Base-by-base conservation (phyloP, 2,329 filamentous ascomycete genomes). In the Neofusicoccum cordaticola region DNA sequence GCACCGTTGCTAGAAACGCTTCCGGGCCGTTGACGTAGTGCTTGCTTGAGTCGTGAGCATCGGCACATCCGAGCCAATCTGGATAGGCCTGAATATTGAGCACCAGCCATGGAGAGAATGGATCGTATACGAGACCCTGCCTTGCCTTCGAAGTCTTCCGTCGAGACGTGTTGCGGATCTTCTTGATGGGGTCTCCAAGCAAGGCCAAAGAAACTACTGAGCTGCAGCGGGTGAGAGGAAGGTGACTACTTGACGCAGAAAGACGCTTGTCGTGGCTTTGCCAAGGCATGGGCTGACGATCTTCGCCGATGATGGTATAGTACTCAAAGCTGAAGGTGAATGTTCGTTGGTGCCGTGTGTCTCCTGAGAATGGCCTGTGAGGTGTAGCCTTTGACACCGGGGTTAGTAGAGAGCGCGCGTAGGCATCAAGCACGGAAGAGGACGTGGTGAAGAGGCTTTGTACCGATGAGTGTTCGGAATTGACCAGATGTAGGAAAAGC, bases 311-410 rank as follows among this genome's bases (percentile, higher is more conserved):
- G 6, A 88, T 79, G 4, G 86, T 88, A 70, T 87, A 88, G 71
- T 88, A 89, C 68, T 88, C 87, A 71, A 89, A 88, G 47, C 81
- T 84, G 71, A 89, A 88, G 68, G 87, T 83, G 71, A 88, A 87
- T 7, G 82, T 84, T 6, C 83, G 78, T 68, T 85, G 85, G 12
- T 81, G 82, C 7, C 83, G 75, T 4, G 75, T 70, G 34, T 82
- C 77, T 2, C 73, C 67, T 15, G 78, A 73, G 61, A 77, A 86
- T n/a, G 83, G 81, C 31, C 84, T 79, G 66, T 83, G 77, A 12
- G 63, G 63, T 39, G 45, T 60, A 31, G 63, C 63, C 63, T 65
- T 51, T 34, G 42, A 48, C 61, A 56, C 61, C 15, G 62, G 62
- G 50, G 48, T 50, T 62, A 62, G 67, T 35, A 63, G 66, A 12